Base-by-base conservation (phyloP, 148 eudicot genomes). In the Rhododendron molle region DNA sequence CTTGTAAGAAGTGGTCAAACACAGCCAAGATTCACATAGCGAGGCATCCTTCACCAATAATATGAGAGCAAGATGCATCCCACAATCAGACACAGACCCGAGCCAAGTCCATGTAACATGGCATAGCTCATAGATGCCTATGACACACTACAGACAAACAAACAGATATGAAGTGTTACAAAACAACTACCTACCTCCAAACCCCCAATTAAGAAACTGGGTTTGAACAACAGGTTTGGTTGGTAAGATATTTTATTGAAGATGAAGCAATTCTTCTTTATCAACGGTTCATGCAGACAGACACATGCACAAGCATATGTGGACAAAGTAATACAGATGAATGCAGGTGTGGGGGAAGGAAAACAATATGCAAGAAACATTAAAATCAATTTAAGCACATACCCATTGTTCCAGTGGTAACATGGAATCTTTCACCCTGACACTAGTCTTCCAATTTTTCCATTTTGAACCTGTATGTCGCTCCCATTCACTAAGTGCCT, bases 401-500 rank as follows among this genome's bases (percentile, higher is more conserved):
- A 94, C 97, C 97, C 97, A 94, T 89, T 94, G 94, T 87, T 94
- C 97, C 80, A 94, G 88, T 20, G 95, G 85, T 81, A 92, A 80
- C 94, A 91, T 86, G 49, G 97, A 92, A 84, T 89, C 97, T 90
- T 94, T 91, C 86, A 94, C 94, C 69, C 86, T 88, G 76, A 94
- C 91, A 90, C 94, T 94, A 58, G 85, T 89, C 89, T 94, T 94
- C 97, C 97, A 94, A 78, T 92, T 91, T 91, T 92, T 94, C 85
- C 89, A 85, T 88, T 91, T 94, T 28, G 93, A 94, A 80, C 95
- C 93, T 23, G 97, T 94, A 86, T 94, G 97, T 80, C 91, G 92
- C 90, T 94, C 97, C 97, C 97, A 94, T 76, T 93, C 97, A 76
- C 97, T 92, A 69, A 94, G 93, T 82, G 91, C 91, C 90, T 89